phyloP scores from a whole-genome alignment of 768 basidiomycete species.

The Boletus rex-veris region DNA sequence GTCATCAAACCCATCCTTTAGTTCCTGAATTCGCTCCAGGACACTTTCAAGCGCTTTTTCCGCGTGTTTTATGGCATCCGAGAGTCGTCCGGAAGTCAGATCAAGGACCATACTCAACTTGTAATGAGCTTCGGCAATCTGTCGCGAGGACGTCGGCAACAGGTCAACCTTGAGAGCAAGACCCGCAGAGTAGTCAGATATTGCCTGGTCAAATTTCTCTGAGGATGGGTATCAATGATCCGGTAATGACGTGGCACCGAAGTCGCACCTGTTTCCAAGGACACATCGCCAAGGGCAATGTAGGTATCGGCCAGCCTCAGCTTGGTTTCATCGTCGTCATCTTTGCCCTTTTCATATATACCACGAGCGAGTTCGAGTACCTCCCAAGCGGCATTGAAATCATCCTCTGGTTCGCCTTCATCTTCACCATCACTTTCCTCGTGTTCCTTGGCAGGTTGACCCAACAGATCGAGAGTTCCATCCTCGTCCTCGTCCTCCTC shows the following conservation, averaged over 20 bases:
- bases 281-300: constrained; percentile 92
- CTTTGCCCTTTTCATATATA: constrained; percentile 70
- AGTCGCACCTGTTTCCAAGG: constrained; percentile 86
- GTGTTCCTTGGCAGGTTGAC: constrained; percentile 48
- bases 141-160: constrained; percentile 84
- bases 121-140: constrained; percentile 92
- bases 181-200: constrained; percentile 79
- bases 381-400: constrained; percentile 98
- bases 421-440: constrained; percentile 54
- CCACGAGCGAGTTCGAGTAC: constrained; percentile 91
- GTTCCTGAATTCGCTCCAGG: constrained; percentile 59
- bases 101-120: constrained; percentile 93
- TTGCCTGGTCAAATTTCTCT: constrained; percentile 97
- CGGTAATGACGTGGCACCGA: background rate
- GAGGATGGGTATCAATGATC: constrained; percentile 1
- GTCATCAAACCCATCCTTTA: constrained; percentile 45
- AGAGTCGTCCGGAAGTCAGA: constrained; percentile 78
- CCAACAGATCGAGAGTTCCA: constrained; percentile 61
- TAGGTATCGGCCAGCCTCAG: constrained; percentile 90
- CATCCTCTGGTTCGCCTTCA: constrained; percentile 83
- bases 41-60: constrained; percentile 80
- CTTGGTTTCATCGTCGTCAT: constrained; percentile 56
- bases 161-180: constrained; percentile 68
- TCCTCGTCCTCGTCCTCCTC: constrained; percentile 56
- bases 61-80: constrained; percentile 79